phyloP scores from a whole-genome alignment of 345 rosid species.

The Brassica napus region DNA sequence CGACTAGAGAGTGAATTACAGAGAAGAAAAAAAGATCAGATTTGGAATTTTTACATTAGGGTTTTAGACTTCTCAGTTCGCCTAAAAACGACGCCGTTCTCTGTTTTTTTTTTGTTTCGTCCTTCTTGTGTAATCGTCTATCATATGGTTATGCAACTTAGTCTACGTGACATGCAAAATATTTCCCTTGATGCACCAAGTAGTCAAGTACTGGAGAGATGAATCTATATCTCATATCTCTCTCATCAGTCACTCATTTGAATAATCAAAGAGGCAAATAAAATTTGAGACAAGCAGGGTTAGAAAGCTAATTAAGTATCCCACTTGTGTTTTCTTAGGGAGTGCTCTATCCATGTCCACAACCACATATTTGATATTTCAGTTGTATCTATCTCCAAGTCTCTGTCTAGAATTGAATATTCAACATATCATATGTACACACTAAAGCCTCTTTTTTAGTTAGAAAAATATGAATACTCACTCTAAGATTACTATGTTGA shows the following conservation, averaged over 20 bases:
- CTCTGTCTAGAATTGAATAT: constrained; percentile 21
- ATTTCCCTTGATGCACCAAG: constrained; percentile 7
- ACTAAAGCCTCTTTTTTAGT: constrained; percentile 13
- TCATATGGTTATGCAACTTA: background rate
- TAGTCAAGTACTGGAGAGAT: background rate
- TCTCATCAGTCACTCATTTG: background rate
- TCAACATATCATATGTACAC: constrained; percentile 2
- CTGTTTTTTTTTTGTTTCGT: background rate
- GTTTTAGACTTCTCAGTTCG: constrained; percentile 17
- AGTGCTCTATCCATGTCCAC: constrained; percentile 28
- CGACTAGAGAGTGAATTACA: background rate
- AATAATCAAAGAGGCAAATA: background rate
- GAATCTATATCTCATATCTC: constrained; percentile 1
- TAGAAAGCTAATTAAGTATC: constrained; percentile 23
- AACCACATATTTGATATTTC: constrained; percentile 24
- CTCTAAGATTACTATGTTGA: background rate
- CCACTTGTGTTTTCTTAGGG: constrained; percentile 27
- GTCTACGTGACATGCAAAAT: constrained; percentile 23
- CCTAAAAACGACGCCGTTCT: background rate
- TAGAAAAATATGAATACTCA: background rate
- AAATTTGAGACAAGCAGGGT: constrained; percentile 12
- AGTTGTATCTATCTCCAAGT: constrained; percentile 19
- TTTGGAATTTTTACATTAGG: constrained; percentile 14
- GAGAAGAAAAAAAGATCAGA: background rate
- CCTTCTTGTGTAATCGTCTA: too few species aligned